These are phyloP conservation scores for Magnusiomyces ingens DNA, from an alignment of 1,139 yeast genomes.

Conservation along the genomic window DNA sequence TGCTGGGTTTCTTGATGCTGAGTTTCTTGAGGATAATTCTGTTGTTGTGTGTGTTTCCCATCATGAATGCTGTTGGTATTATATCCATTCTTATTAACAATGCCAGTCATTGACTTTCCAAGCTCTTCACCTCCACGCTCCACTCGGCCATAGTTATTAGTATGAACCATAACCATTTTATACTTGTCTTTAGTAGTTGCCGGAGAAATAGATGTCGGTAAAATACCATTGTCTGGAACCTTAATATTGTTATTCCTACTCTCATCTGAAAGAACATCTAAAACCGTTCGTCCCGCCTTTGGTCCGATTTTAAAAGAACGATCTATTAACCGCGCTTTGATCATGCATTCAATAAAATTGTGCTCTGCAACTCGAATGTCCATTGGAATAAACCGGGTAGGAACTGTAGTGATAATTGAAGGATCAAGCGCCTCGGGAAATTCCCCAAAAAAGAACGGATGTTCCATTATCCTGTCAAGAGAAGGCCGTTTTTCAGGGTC, in stretches of 20 bases:
- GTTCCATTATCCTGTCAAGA: conserved; percentile 68
- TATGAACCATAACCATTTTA: conserved; percentile 43
- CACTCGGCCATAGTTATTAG: neutral
- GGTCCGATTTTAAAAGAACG: neutral
- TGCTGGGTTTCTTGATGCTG: too few relatives aligned
- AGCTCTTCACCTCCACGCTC: neutral
- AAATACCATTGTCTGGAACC: conserved; percentile 4
- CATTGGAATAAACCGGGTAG: conserved; percentile 45
- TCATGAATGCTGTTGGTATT: too few relatives aligned
- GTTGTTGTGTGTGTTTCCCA: too few relatives aligned
- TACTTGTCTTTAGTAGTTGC: conserved; percentile 86
- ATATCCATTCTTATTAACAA: too few relatives aligned
- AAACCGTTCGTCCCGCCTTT: too few relatives aligned
- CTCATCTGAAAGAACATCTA: conserved; percentile 3
- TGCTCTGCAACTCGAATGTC: conserved; percentile 57
- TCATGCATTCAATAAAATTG: conserved; percentile 47
- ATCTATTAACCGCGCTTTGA: conserved; percentile 2
- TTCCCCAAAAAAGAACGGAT: conserved; percentile 66
- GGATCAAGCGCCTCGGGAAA: conserved; percentile 61
- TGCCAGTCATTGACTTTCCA: too few relatives aligned
- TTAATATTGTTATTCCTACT: conserved; percentile 2
- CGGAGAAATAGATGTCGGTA: conserved; percentile 84
- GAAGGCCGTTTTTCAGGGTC: conserved; percentile 80
- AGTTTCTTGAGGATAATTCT: too few relatives aligned
- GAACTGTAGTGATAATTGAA: conserved; percentile 55